Percentiles rank a stretch among this genome's conserved stretches.
phyloP scores from a whole-genome alignment of 2,329 filamentous ascomycete genomes.

The Magnaporthales sp. region DNA sequence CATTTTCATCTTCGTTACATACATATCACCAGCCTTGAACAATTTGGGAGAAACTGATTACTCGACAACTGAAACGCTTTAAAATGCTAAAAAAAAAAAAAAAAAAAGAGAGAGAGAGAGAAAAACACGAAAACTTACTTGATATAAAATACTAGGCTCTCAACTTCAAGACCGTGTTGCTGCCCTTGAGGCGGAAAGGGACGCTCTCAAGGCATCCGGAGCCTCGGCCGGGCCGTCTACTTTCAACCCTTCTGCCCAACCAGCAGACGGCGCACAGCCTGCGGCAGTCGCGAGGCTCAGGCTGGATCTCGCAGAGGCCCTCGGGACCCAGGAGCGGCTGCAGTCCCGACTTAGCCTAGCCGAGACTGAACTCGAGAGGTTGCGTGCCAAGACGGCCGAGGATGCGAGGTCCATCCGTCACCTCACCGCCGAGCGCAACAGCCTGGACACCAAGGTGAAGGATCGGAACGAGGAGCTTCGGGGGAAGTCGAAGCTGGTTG shows the following conservation, averaged over 20 bases:
- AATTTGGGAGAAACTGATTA: not conserved
- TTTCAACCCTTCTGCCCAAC: not conserved
- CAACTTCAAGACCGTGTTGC: slow-evolving; percentile 60
- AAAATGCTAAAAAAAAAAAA: too few relatives aligned
- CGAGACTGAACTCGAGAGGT: slow-evolving; percentile 49
- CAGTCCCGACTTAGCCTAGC: slow-evolving; percentile 54
- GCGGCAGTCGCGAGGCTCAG: slow-evolving; percentile 39
- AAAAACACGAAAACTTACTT: not conserved
- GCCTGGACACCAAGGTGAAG: slow-evolving; percentile 57
- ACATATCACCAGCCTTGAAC: not conserved
- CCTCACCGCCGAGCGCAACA: slow-evolving; percentile 53
- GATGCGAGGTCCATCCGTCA: slow-evolving; percentile 53
- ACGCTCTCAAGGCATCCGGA: slow-evolving; percentile 5
- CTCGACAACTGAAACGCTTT: not conserved
- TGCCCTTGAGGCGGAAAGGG: slow-evolving; percentile 50
- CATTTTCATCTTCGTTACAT: not conserved
- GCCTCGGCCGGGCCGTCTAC: not conserved
- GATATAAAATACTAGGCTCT: slow-evolving; percentile 38
- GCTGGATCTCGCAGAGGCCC: slow-evolving; percentile 65
- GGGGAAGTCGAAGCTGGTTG: slow-evolving; percentile 74
- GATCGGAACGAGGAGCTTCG: slow-evolving; percentile 81
- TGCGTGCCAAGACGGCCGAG: slow-evolving; percentile 51
- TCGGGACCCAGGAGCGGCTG: slow-evolving; percentile 63
- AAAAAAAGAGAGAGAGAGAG: too few relatives aligned
- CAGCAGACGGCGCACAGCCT: slow-evolving; percentile 3